Evolutionary conservation across 345 rosid genomes (phyloP), one percentile per base, ranked within the genome.

Genomic region (Salix exigua): DNA sequence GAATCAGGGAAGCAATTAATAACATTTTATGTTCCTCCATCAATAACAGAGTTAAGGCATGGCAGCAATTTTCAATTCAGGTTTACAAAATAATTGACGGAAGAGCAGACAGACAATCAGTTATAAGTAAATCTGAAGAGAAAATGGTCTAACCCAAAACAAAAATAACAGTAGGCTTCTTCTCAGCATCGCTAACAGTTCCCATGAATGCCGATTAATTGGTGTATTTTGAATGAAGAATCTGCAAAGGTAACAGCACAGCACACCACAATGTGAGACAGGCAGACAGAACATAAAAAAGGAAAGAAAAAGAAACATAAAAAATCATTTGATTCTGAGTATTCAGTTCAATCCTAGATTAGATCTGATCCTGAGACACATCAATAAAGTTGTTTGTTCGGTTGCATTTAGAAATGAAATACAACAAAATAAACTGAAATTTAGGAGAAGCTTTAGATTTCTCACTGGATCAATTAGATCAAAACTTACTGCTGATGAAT

Each of bases 131-230:
- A 21, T 7, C 5, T 14, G 37, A 60, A 13, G 7, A 74, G 26
- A 64, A 62, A 44, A 50, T 21, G 73, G 40, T 64, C 85, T 84
- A 77, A 94, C 98, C 98, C 81, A 94, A 74, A 82, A 94, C 98
- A 86, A 94, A 94, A 81, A 94, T 90, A 71, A 94, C 91, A 2
- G 77, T 86, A 21, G 93, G 89, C 64, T 92, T 91, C 86, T 91
- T 91, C 82, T 80, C 86, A 55, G 81, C 75, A 38, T 87, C 92
- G 38, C 80, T 83, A 37, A 73, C 76, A 58, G 89, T 62, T 70
- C 87, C 95, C 98, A 91, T 93, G 75, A 40, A 73, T 48, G 16
- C 35, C 66, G 77, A 73, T 53, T 82, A 82, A 44, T 61, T 28
- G 4, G 51, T 46, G 51, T 16, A 9, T 58, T 58, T 58, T 25